These are phyloP conservation scores for Lachnellula cervina DNA, from an alignment of 2,329 filamentous ascomycete species.

Conservation along the genomic window DNA sequence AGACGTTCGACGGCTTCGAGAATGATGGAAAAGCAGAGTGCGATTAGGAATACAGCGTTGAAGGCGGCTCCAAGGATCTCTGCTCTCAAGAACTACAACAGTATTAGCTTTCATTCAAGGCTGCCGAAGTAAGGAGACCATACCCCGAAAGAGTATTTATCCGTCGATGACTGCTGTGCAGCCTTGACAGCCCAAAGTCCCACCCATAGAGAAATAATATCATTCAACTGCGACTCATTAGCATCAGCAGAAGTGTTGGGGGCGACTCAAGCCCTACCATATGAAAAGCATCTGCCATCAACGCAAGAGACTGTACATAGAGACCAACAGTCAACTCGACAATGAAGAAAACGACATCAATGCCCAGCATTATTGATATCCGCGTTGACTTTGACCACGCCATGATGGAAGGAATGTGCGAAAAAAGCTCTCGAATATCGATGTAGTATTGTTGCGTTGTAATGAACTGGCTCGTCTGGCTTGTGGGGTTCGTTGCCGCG, in stretches of 20 bases:
- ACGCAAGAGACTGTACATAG: constrained; percentile 81
- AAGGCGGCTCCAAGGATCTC: constrained; percentile 95
- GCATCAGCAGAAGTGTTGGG: background rate
- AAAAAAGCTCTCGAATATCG: background rate
- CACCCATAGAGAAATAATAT: constrained; percentile 89
- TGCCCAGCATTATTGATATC: constrained; percentile 87
- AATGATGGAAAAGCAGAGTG: constrained; percentile 92
- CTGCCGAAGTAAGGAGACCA: constrained; percentile 33
- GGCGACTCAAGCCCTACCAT: constrained; percentile 59
- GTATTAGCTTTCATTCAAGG: constrained; percentile 21
- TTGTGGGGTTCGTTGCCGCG: no score
- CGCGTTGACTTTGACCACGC: constrained; percentile 87
- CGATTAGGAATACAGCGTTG: constrained; percentile 96
- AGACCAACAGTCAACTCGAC: constrained; percentile 84
- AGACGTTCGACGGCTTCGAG: constrained; percentile 91
- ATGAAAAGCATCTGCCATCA: constrained; percentile 96
- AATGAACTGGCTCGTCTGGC: background rate
- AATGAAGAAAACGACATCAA: constrained; percentile 86
- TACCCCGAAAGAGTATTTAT: constrained; percentile 93
- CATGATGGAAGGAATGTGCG: constrained; percentile 46
- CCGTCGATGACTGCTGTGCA: constrained; percentile 76
- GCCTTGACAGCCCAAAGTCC: constrained; percentile 94
- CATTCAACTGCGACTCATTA: constrained; percentile 66
- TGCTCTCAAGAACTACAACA: constrained; percentile 79
- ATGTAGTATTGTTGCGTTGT: background rate